A percentile compares a stretch with the other conserved stretches of the same genome.
Conservation (phyloP, 78 protist genomes). For the Pigoraptor vietnamica region DNA sequence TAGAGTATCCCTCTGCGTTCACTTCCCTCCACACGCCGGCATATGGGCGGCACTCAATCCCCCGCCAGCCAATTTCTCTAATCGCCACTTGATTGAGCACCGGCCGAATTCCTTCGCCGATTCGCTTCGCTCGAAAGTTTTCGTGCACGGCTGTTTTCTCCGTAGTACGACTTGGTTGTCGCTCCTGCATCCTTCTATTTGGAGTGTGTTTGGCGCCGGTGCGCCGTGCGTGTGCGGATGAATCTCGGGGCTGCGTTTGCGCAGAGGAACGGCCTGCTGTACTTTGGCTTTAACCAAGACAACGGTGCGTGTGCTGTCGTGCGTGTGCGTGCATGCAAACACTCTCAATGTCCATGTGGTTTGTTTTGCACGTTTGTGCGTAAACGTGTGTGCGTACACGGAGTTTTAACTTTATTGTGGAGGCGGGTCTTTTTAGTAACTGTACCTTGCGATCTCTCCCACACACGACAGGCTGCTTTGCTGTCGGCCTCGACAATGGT, state of each 20-base stretch:
- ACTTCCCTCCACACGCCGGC: no score
- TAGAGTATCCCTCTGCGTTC: no score
- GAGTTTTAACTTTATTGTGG: not conserved
- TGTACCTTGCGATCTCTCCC: not conserved
- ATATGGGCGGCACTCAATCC: no score
- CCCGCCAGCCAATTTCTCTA: no score
- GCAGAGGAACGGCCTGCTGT: conserved; percentile 18
- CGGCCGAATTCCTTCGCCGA: no score
- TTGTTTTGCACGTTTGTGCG: not conserved
- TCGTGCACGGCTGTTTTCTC: no score
- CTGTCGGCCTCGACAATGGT: conserved; percentile 85
- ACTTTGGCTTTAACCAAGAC: conserved; percentile 59
- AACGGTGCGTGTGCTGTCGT: not conserved
- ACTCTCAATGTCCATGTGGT: not conserved
- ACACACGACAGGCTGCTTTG: conserved; percentile 88
- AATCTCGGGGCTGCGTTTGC: conserved; percentile 4
- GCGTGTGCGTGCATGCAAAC: not conserved
- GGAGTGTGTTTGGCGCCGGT: not conserved
- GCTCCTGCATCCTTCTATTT: no score
- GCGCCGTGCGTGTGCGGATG: no score
- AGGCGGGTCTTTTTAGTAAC: not conserved
- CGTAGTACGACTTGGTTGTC: no score
- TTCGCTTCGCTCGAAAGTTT: no score
- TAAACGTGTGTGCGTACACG: not conserved
- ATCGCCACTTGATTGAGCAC: no score